Conservation (phyloP, 2,329 filamentous ascomycete genomes). For the Macroventuria anomochaeta region DNA sequence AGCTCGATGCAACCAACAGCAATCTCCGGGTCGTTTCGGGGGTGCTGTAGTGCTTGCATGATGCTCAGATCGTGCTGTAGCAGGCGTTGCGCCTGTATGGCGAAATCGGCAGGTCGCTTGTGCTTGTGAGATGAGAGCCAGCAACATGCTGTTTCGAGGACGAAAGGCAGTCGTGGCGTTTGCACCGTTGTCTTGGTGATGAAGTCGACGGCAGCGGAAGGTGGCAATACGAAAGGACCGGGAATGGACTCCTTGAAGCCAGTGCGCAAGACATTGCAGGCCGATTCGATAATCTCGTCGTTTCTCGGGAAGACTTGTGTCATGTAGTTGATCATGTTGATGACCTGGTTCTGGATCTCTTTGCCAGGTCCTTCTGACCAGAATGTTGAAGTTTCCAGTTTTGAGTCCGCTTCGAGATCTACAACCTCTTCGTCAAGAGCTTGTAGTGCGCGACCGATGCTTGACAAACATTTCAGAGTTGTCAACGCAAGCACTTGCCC, state of each 20-base stretch:
- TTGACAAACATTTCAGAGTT: conserved; percentile 71
- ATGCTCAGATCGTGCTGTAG: conserved; percentile 69
- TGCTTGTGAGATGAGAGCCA: conserved; percentile 60
- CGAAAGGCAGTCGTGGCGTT: conserved; percentile 70
- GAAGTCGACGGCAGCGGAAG: conserved; percentile 69
- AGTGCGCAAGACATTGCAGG: conserved; percentile 73
- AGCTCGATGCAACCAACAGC: conserved; percentile 78
- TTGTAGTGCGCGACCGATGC: conserved; percentile 75
- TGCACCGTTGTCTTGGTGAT: conserved; percentile 64
- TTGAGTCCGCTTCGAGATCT: conserved; percentile 65
- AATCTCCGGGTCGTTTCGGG: conserved; percentile 72
- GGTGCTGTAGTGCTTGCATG: conserved; percentile 66
- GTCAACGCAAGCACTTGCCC: conserved; percentile 55
- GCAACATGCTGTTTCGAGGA: conserved; percentile 74
- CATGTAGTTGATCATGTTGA: conserved; percentile 58
- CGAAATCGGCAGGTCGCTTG: conserved; percentile 50
- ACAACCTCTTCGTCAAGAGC: conserved; percentile 70
- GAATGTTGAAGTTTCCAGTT: conserved; percentile 45
- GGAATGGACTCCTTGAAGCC: conserved; percentile 77
- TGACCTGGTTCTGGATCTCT: conserved; percentile 59
- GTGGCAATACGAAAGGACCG: conserved; percentile 78
- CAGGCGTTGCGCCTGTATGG: conserved; percentile 39
- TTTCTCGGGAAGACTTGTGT: conserved; percentile 63
- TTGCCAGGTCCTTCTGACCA: conserved; percentile 60
- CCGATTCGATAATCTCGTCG: conserved; percentile 73